Percentiles rank a stretch among this genome's conserved stretches.
These are phyloP conservation scores for Talaromyces trachyspermus DNA, from an alignment of 495 filamentous ascomycete species.

Conservation along the genomic window DNA sequence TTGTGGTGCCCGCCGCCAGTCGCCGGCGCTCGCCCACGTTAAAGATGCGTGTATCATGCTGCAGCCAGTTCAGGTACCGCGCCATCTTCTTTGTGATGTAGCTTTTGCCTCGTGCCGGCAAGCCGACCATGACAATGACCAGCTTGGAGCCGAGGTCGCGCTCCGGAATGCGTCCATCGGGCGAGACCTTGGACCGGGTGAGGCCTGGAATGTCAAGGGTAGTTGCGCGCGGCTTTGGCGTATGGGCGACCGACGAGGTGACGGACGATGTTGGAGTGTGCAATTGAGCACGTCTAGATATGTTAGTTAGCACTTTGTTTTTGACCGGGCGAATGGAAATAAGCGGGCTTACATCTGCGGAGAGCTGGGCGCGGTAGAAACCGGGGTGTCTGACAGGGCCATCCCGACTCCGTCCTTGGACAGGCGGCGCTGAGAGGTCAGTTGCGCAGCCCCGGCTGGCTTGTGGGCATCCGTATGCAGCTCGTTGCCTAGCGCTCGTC, in stretches of 20 bases:
- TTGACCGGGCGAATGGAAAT: not conserved
- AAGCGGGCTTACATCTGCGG: conserved; percentile 65
- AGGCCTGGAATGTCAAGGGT: conserved; percentile 83
- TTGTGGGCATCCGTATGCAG: conserved; percentile 41
- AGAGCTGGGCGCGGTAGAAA: conserved; percentile 60
- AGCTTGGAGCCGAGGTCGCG: conserved; percentile 91
- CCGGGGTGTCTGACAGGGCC: conserved; percentile 60
- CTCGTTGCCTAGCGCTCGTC: conserved; percentile 41
- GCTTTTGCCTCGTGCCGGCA: conserved; percentile 91
- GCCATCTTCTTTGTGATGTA: conserved; percentile 98
- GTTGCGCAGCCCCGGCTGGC: conserved; percentile 3
- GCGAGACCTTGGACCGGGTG: conserved; percentile 88
- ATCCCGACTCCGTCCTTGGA: conserved; percentile 47
- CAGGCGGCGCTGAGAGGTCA: conserved; percentile 24
- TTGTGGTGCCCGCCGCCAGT: conserved; percentile 56
- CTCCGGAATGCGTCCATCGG: conserved; percentile 86
- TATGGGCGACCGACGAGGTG: conserved; percentile 46
- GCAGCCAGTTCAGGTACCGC: conserved; percentile 92
- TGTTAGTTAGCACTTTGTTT: conserved; percentile 10
- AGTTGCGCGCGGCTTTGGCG: conserved; percentile 65
- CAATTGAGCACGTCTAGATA: conserved; percentile 29
- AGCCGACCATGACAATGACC: conserved; percentile 96
- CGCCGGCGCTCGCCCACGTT: conserved; percentile 91
- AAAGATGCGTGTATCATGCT: conserved; percentile 92
- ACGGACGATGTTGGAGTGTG: conserved; percentile 45